Evolutionary conservation across 2,329 filamentous ascomycete genomes (phyloP).

Genomic region (Cladophialophora chaetospira): DNA sequence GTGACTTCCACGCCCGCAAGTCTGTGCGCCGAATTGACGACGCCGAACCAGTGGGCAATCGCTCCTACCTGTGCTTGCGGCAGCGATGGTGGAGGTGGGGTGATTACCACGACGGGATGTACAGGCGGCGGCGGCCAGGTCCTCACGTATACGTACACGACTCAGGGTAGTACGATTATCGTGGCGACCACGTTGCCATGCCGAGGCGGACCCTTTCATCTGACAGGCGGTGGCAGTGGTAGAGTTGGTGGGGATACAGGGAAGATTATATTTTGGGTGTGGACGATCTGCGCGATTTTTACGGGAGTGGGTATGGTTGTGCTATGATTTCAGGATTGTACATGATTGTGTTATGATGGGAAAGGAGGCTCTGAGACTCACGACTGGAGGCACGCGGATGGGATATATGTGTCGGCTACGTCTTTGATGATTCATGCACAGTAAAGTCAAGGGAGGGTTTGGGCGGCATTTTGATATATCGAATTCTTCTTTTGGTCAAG

Average conservation of each 20-base stretch:
- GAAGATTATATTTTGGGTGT: background rate
- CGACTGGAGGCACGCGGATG: background rate
- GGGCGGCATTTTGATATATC: background rate
- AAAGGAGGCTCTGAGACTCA: background rate
- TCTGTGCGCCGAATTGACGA: slow-evolving; percentile 1
- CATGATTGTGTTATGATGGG: background rate
- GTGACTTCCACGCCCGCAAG: slow-evolving; percentile 5
- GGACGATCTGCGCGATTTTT: background rate
- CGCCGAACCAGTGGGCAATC: background rate
- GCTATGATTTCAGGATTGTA: background rate
- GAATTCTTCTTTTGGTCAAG: background rate
- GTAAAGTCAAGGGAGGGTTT: background rate
- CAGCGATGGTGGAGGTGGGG: background rate
- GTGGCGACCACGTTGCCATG: slow-evolving; percentile 6
- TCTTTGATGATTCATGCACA: background rate
- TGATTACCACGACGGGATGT: background rate
- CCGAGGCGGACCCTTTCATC: slow-evolving; percentile 2
- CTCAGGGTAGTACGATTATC: slow-evolving; percentile 4
- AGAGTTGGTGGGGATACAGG: background rate
- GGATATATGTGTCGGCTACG: background rate
- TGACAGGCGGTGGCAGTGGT: slow-evolving; percentile 2
- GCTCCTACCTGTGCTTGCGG: background rate
- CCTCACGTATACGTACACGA: slow-evolving; percentile 14
- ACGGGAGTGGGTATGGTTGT: slow-evolving; percentile 8
- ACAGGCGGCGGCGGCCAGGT: background rate